Percentiles rank a stretch among this genome's conserved stretches.
Evolutionary conservation across 139 green algal genomes (phyloP).

Genomic region (Nannochloris sp.): DNA sequence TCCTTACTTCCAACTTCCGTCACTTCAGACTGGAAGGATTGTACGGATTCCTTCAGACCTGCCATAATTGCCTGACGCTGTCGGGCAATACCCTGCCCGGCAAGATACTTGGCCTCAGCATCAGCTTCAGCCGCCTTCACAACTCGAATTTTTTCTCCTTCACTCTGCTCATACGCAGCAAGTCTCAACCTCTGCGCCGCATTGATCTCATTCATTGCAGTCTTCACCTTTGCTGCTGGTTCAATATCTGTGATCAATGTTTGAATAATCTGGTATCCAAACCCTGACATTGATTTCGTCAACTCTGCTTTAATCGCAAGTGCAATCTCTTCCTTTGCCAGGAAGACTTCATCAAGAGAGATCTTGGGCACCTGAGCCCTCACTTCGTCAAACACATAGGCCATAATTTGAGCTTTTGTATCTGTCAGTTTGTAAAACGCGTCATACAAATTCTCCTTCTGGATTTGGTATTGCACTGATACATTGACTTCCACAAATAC

Average conservation of each 20-base stretch:
- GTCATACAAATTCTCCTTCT: slow-evolving; percentile 52
- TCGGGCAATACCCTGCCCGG: slow-evolving; percentile 62
- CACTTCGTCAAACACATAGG: slow-evolving; percentile 65
- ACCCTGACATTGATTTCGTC: slow-evolving; percentile 35
- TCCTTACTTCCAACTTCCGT: slow-evolving; percentile 45
- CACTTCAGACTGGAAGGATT: slow-evolving; percentile 56
- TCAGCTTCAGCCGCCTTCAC: slow-evolving; percentile 90
- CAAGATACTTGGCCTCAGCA: slow-evolving; percentile 89
- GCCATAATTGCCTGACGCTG: slow-evolving; percentile 83
- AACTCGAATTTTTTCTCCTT: slow-evolving; percentile 74
- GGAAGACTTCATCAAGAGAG: slow-evolving; percentile 52
- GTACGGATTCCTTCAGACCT: slow-evolving; percentile 80
- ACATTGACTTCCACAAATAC: slow-evolving; percentile 70
- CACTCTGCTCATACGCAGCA: slow-evolving; percentile 59
- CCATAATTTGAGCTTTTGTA: slow-evolving; percentile 42
- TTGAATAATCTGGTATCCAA: slow-evolving; percentile 84
- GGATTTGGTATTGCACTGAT: slow-evolving; percentile 66
- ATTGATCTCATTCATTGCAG: slow-evolving; percentile 88
- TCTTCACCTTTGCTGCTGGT: slow-evolving; percentile 58
- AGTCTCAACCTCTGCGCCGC: slow-evolving; percentile 41
- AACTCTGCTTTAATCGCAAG: slow-evolving; percentile 53
- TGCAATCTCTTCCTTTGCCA: slow-evolving; percentile 85
- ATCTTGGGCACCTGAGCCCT: slow-evolving; percentile 57
- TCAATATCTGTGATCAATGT: slow-evolving; percentile 80
- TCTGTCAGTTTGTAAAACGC: slow-evolving; percentile 79